Evolutionary conservation across 2,329 filamentous ascomycete species (phyloP).

Genomic region (Salinomyces thailandicus): DNA sequence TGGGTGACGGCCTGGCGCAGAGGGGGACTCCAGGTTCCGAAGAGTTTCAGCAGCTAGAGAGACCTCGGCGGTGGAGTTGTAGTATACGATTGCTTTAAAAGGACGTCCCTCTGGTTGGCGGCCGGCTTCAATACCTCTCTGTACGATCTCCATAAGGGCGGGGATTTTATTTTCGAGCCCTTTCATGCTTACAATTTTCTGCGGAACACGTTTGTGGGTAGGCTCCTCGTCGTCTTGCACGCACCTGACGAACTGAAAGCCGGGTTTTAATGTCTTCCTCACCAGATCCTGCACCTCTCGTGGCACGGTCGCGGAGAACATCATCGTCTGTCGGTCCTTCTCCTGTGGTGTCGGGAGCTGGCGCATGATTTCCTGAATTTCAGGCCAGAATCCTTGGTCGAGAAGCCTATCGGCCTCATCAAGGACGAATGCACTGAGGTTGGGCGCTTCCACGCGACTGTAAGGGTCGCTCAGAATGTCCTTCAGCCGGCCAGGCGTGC

Average conservation of each 20-base stretch:
- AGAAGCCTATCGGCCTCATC: slow-evolving; percentile 60
- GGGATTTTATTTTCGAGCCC: slow-evolving; percentile 70
- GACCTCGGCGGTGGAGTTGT: slow-evolving; percentile 67
- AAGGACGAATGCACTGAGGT: slow-evolving; percentile 49
- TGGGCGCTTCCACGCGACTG: slow-evolving; percentile 53
- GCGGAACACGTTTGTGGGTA: slow-evolving; percentile 76
- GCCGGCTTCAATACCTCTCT: slow-evolving; percentile 30
- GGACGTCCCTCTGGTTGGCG: slow-evolving; percentile 39
- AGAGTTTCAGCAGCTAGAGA: slow-evolving; percentile 50
- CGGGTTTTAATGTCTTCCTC: slow-evolving; percentile 62
- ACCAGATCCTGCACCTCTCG: slow-evolving; percentile 72
- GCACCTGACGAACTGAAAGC: slow-evolving; percentile 88
- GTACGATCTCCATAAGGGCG: slow-evolving; percentile 62
- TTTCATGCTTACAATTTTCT: slow-evolving; percentile 57
- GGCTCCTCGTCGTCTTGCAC: slow-evolving; percentile 69
- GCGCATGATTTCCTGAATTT: slow-evolving; percentile 38
- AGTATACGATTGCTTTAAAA: slow-evolving; percentile 96
- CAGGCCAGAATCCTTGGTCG: slow-evolving; percentile 45
- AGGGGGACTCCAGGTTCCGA: slow-evolving; percentile 23
- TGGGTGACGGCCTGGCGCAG: slow-evolving; percentile 9
- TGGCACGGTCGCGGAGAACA: slow-evolving; percentile 92
- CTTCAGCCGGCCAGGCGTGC: slow-evolving; percentile 76
- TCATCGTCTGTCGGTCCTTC: slow-evolving; percentile 73
- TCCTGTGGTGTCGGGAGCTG: slow-evolving; percentile 51
- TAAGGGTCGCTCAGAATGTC: slow-evolving; percentile 63